Percentiles rank a stretch among this genome's conserved stretches.
phyloP scores from a whole-genome alignment of 805 yeast species.

The Kluyveromyces dobzhanskii region DNA sequence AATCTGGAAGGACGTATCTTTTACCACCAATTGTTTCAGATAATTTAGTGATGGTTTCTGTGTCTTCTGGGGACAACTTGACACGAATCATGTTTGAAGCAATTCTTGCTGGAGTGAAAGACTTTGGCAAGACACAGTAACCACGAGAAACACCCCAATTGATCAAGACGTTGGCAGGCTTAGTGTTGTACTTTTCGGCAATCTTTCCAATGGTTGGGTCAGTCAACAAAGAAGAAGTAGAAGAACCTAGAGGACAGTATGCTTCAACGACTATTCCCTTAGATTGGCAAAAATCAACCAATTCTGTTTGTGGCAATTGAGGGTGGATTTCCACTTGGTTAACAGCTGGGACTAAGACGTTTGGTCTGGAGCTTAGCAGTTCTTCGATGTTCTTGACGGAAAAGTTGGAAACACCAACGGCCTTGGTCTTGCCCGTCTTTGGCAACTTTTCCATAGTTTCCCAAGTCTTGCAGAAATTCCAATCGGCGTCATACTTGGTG shows the following conservation, averaged over 20 bases:
- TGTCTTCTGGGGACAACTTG: slow-evolving; percentile 31
- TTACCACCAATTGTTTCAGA: slow-evolving; percentile 24
- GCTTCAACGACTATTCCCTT: slow-evolving; percentile 54
- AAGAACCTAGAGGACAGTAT: slow-evolving; percentile 68
- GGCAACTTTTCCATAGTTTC: slow-evolving; percentile 52
- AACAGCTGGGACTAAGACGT: slow-evolving; percentile 58
- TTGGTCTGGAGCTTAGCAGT: slow-evolving; percentile 43
- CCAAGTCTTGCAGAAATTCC: slow-evolving; percentile 50
- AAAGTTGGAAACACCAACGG: slow-evolving; percentile 74
- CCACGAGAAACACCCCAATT: slow-evolving; percentile 56
- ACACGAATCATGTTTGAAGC: slow-evolving; percentile 28
- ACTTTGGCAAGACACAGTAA: slow-evolving; percentile 45
- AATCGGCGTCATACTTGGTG: too few species aligned
- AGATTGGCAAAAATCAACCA: slow-evolving; percentile 45
- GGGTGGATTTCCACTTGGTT: slow-evolving; percentile 84
- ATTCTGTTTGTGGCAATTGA: slow-evolving; percentile 58
- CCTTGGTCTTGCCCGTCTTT: slow-evolving; percentile 43
- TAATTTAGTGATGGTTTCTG: slow-evolving; percentile 22
- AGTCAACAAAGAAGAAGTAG: slow-evolving; percentile 39
- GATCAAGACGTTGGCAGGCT: slow-evolving; percentile 44
- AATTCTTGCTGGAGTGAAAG: slow-evolving; percentile 38
- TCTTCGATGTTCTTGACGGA: slow-evolving; percentile 40
- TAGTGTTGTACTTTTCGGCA: slow-evolving; percentile 33
- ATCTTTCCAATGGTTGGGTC: slow-evolving; percentile 36
- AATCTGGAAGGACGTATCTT: slow-evolving; percentile 24